Evolutionary conservation across 2,329 filamentous ascomycete genomes (phyloP).

Genomic region (Botrytis cinerea): DNA sequence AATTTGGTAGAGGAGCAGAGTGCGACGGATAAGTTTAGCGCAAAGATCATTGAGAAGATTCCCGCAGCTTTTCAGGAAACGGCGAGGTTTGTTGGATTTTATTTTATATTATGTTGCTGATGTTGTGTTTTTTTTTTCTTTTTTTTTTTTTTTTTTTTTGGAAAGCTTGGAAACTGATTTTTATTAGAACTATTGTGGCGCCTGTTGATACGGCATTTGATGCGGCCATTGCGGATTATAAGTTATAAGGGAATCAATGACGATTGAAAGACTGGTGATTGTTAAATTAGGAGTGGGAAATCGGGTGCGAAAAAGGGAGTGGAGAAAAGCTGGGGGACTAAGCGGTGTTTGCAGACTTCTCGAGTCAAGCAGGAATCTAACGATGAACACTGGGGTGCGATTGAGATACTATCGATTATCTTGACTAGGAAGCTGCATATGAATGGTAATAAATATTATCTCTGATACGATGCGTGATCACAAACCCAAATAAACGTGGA

Average conservation of each 20-base stretch:
- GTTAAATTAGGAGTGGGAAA: background rate
- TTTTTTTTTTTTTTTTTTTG: accelerated
- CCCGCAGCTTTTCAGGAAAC: constrained; percentile 24
- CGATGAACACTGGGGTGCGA: background rate
- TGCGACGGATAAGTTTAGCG: constrained; percentile 42
- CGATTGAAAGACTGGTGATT: background rate
- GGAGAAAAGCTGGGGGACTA: background rate
- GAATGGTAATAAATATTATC: background rate
- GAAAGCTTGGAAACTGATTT: background rate
- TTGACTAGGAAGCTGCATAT: background rate
- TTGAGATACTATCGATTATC: background rate
- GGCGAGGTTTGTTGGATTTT: constrained; percentile 25
- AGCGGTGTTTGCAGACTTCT: background rate
- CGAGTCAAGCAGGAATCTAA: background rate
- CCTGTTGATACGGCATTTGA: constrained; percentile 55
- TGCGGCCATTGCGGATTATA: constrained; percentile 48
- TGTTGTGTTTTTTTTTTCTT: background rate
- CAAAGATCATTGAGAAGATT: constrained; percentile 30
- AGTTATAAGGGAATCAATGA: background rate
- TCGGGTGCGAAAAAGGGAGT: background rate
- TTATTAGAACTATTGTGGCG: constrained; percentile 38
- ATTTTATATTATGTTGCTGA: accelerated
- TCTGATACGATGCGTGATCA: background rate
- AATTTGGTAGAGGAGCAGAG: constrained; percentile 47
- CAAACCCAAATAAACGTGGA: too few relatives aligned